A percentile compares a stretch with the other conserved stretches of the same genome.
Conservation (phyloP, 169 alveolate species). For the Besnoitia besnoiti region DNA sequence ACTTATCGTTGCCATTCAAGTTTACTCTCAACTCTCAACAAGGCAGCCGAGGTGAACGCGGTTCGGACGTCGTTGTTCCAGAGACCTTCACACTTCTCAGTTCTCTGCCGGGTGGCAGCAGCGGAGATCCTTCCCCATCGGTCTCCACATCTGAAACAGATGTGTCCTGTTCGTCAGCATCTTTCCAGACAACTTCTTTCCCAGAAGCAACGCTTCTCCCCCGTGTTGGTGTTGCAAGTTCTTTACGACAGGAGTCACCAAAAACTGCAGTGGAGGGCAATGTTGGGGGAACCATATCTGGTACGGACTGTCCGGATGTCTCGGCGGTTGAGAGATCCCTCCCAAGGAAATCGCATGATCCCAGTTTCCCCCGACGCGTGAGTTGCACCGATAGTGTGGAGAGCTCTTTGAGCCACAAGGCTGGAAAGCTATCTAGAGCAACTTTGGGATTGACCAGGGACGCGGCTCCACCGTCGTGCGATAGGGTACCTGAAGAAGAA, state of each 20-base stretch:
- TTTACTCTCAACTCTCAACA: not conserved
- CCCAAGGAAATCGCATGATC: not conserved
- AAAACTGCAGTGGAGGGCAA: not conserved
- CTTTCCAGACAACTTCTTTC: not conserved
- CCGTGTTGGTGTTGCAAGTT: not conserved
- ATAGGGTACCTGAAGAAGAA: not conserved
- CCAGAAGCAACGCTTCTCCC: not conserved
- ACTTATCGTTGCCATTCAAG: not conserved
- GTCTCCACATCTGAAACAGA: not conserved
- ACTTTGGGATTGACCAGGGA: not conserved
- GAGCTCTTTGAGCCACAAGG: not conserved
- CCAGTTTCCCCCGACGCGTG: not conserved
- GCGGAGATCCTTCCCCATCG: not conserved
- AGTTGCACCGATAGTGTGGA: conserved; percentile 1
- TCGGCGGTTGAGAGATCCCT: not conserved
- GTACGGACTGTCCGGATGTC: not conserved
- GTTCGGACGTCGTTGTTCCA: not conserved
- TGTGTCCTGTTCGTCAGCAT: not conserved
- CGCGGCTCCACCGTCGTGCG: not conserved
- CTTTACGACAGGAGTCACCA: not conserved
- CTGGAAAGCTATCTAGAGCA: not conserved
- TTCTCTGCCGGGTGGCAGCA: not conserved
- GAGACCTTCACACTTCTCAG: not conserved
- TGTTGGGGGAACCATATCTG: not conserved
- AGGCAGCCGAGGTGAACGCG: not conserved